Conservation (phyloP, 2,329 filamentous ascomycete species). For the Lachnellula subtilissima region DNA sequence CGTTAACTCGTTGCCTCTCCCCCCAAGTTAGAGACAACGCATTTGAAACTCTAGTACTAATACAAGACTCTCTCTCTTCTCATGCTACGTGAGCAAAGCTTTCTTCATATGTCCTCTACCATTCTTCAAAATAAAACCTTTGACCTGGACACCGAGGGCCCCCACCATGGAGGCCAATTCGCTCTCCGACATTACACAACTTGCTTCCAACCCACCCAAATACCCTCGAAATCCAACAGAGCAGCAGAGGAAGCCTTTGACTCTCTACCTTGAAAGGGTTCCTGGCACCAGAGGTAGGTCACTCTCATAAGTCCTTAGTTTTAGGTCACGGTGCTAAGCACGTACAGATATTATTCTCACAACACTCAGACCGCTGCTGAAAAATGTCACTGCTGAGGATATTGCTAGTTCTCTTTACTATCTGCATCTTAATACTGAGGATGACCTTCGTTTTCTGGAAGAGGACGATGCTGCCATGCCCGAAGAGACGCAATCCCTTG, state of each 20-base stretch:
- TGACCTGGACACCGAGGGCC: constrained; percentile 11
- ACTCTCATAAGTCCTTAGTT: background rate
- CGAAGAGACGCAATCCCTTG: constrained; percentile 4
- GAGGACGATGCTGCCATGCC: constrained; percentile 18
- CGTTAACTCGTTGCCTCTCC: background rate
- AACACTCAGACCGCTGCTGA: constrained; percentile 80
- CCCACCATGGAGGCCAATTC: constrained; percentile 69
- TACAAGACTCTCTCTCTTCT: background rate
- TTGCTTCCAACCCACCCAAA: constrained; percentile 81
- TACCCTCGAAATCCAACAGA: constrained; percentile 76
- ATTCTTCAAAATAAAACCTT: background rate
- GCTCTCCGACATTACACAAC: constrained; percentile 69
- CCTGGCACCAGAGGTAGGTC: constrained; percentile 78
- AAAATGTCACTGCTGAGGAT: constrained; percentile 84
- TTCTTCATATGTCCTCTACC: background rate
- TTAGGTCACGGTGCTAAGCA: constrained; percentile 7
- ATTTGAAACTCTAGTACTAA: too few relatives aligned
- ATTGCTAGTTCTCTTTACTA: constrained; percentile 88
- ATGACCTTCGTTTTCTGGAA: constrained; percentile 44
- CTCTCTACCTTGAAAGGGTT: constrained; percentile 88
- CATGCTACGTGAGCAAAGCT: background rate
- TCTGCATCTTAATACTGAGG: constrained; percentile 68
- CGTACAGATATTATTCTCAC: constrained; percentile 83
- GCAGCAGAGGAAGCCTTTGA: constrained; percentile 63
- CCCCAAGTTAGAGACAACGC: too few relatives aligned